Evolutionary conservation across 2,329 filamentous ascomycete genomes (phyloP).

Genomic region (Hortaea werneckii): DNA sequence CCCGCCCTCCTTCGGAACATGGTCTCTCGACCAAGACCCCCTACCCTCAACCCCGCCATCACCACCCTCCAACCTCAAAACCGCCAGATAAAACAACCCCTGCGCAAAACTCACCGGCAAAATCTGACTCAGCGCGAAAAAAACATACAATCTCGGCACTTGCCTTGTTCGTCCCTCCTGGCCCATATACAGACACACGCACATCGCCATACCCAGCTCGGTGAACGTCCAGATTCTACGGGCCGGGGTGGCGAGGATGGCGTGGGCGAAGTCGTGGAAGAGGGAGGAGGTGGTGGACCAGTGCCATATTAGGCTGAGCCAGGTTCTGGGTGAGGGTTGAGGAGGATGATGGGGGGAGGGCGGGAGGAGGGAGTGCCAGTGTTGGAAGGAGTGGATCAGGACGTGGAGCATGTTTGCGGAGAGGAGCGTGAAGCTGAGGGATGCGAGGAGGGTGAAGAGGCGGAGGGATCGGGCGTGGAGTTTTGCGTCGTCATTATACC

Average conservation of each 20-base stretch:
- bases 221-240: conserved; percentile 18
- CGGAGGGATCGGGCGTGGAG: conserved; percentile 1
- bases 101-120: conserved; percentile 25
- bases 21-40: neutral
- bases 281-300: conserved; percentile 25
- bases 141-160: conserved; percentile 22
- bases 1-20: neutral
- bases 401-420: conserved; percentile 27
- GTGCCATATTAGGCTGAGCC: conserved; percentile 12
- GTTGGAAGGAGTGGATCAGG: conserved; percentile 22
- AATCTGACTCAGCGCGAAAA: conserved; percentile 26
- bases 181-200: conserved; percentile 20
- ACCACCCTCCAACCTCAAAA: conserved; percentile 8
- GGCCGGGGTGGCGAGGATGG: conserved; percentile 15
- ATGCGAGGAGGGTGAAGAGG: conserved; percentile 15
- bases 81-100: conserved; percentile 24
- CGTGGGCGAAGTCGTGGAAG: conserved; percentile 24
- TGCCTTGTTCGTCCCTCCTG: conserved; percentile 15
- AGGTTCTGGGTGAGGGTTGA: neutral
- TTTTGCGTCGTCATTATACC: neutral
- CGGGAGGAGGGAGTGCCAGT: conserved; percentile 11
- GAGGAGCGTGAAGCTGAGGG: conserved; percentile 21
- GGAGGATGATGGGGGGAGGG: neutral
- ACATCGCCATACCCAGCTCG: conserved; percentile 17
- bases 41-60: neutral